Evolutionary conservation across 208 protist genomes (phyloP), one percentile per base, ranked within the genome.

Genomic region (Zelonia costaricensis): DNA sequence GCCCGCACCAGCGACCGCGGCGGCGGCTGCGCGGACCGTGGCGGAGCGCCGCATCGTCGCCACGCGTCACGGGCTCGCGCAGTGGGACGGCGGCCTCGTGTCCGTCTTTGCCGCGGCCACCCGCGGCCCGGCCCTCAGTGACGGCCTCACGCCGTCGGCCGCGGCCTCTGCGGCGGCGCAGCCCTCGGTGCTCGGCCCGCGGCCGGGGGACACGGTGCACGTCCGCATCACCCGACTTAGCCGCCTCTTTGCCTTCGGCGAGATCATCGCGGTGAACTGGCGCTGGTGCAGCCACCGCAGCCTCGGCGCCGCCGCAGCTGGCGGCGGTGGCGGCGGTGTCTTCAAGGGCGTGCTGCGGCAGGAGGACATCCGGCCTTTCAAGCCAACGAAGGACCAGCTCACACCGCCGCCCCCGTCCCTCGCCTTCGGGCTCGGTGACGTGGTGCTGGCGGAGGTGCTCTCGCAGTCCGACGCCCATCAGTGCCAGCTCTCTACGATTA

Each of bases 391-490:
- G 31, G 83, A 91, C 8, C 47, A 83, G 60, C 61, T 89, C 46
- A 62, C 60, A 42, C 81, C 86, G 0, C 83, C 78, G 16, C 44
- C 80, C 4, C 86, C 81, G 3, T 56, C 86, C 18, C 46, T 73
- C 25, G 63, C 81, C 9, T 91, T 87, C 58, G 64, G 69, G 8
- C 39, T 69, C 1, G 86, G 86, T 4, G 86, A 93, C 55, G 83
- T 93, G 4, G 67, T 91, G 31, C 35, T 82, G 12, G 86, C 86
- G 10, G 76, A 82, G 80, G 86, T 93, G 5, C 68, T 93, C 20
- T 90, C 82, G 20, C 86, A 93, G 74, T 89, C 84, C 1, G 86
- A 93, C 44, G 86, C 63, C 33, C 82, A 82, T 3, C 83, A 89
- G 73, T 93, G 84, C 51, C 83, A 93, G 61, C 76, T 93, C 27